Evolutionary conservation across 202 grass and related monocot species (phyloP).

Genomic region (Digitaria exilis): DNA sequence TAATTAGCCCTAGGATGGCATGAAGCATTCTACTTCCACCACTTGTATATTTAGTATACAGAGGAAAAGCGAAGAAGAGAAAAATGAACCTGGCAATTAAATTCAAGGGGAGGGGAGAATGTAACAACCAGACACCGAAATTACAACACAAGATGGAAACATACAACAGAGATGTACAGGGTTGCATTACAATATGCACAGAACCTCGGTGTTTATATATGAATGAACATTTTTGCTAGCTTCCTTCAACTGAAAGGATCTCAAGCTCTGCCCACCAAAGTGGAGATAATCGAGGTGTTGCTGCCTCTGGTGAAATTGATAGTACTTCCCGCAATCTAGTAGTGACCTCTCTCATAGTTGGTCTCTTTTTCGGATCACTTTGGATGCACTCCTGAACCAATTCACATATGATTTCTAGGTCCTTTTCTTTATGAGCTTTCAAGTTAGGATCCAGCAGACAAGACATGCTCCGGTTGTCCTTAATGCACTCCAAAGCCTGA

Average conservation of each 20-base stretch:
- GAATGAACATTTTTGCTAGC: constrained; percentile 58
- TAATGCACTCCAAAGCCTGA: constrained; percentile 82
- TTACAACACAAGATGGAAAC: constrained; percentile 37
- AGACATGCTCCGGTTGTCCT: constrained; percentile 48
- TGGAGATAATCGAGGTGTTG: constrained; percentile 82
- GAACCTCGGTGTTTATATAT: constrained; percentile 40
- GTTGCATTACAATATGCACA: constrained; percentile 55
- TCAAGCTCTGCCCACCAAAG: constrained; percentile 99
- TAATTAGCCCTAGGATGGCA: constrained; percentile 35
- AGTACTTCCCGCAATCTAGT: constrained; percentile 62
- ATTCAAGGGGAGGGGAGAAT: constrained; percentile 14
- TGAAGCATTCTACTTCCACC: constrained; percentile 51
- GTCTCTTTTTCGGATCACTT: constrained; percentile 70
- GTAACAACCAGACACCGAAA: constrained; percentile 30
- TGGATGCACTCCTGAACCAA: constrained; percentile 73
- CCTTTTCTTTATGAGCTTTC: constrained; percentile 73
- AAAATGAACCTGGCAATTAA: constrained; percentile 17
- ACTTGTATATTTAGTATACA: constrained; percentile 47
- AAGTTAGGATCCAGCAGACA: constrained; percentile 80
- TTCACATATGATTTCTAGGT: constrained; percentile 79
- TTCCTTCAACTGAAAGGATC: constrained; percentile 97
- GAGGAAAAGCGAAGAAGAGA: constrained; percentile 30
- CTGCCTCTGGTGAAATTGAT: constrained; percentile 80
- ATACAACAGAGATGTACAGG: constrained; percentile 47
- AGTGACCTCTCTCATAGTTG: constrained; percentile 68